A percentile compares a stretch with the other conserved stretches of the same genome.
phyloP scores from a whole-genome alignment of 2,329 filamentous ascomycete species.

The Didymella segeticola region DNA sequence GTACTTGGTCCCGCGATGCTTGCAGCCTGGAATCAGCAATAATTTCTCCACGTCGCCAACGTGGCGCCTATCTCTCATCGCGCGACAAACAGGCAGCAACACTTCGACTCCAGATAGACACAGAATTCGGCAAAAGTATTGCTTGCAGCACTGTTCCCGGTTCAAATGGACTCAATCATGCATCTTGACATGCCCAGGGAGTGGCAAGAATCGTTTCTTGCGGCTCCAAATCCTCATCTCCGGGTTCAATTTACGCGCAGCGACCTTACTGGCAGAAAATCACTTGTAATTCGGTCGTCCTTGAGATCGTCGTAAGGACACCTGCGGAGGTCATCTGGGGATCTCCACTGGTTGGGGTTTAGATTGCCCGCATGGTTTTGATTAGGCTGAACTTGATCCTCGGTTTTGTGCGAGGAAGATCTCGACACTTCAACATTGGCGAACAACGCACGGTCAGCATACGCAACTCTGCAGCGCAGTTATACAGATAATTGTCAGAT shows the following conservation, averaged over 20 bases:
- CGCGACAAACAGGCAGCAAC: background rate
- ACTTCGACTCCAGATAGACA: too few species aligned
- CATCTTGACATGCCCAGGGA: background rate
- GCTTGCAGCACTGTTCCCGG: too few species aligned
- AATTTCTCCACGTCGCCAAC: background rate
- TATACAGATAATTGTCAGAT: background rate
- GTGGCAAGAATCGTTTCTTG: too few species aligned
- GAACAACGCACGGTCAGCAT: background rate
- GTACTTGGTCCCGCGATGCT: background rate
- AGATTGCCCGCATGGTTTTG: conserved; percentile 35
- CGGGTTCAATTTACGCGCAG: conserved; percentile 1
- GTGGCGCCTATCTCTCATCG: background rate
- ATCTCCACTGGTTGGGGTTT: conserved; percentile 29
- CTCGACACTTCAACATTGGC: conserved; percentile 9
- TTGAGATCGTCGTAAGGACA: background rate
- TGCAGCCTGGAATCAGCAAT: background rate
- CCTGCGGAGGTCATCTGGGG: conserved; percentile 4
- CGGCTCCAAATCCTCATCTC: conserved; percentile 10
- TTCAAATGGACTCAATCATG: background rate
- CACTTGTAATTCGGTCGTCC: conserved; percentile 2
- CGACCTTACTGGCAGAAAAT: background rate
- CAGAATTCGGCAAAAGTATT: too few species aligned
- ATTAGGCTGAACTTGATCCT: conserved; percentile 40
- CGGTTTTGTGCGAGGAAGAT: conserved; percentile 1
- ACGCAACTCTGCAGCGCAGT: too few species aligned